Percentiles rank a stretch among this genome's conserved stretches.
Conservation (phyloP, 2,329 filamentous ascomycete genomes). For the Hymenoscyphus albidus region DNA sequence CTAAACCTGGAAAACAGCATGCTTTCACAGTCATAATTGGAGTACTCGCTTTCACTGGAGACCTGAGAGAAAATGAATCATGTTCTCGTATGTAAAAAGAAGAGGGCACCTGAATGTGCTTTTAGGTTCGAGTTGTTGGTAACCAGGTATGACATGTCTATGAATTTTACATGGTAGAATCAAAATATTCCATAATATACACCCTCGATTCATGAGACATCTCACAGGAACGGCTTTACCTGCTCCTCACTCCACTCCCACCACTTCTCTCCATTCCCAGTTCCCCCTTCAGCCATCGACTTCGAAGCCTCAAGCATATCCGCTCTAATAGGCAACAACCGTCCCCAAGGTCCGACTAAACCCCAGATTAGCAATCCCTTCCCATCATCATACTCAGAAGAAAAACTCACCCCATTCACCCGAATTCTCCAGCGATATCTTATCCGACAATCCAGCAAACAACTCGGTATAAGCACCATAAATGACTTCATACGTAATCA, state of each 20-base stretch:
- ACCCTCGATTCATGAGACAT: neutral
- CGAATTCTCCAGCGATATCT: slow-evolving; percentile 17
- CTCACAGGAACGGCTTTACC: slow-evolving; percentile 32
- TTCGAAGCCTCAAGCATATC: slow-evolving; percentile 35
- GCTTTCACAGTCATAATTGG: too few species aligned
- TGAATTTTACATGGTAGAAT: neutral
- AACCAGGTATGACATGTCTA: neutral
- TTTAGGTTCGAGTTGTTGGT: neutral
- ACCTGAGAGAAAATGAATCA: too few species aligned
- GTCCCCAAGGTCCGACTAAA: slow-evolving; percentile 46
- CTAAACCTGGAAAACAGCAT: too few species aligned
- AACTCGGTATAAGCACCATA: slow-evolving; percentile 22
- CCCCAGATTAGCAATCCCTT: neutral
- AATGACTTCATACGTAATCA: slow-evolving; percentile 3
- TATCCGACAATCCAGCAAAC: slow-evolving; percentile 20
- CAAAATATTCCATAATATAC: neutral
- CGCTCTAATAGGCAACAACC: slow-evolving; percentile 31
- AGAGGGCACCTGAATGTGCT: too few species aligned
- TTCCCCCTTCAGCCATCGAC: slow-evolving; percentile 37
- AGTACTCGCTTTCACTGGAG: too few species aligned
- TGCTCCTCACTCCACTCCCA: slow-evolving; percentile 44
- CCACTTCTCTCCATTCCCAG: slow-evolving; percentile 37
- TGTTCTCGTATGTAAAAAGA: too few species aligned
- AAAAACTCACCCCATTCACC: slow-evolving; percentile 19
- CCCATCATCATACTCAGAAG: neutral